A percentile compares a stretch with the other conserved stretches of the same genome.
phyloP scores from a whole-genome alignment of 106 monocot genomes.

The Allium sativum region DNA sequence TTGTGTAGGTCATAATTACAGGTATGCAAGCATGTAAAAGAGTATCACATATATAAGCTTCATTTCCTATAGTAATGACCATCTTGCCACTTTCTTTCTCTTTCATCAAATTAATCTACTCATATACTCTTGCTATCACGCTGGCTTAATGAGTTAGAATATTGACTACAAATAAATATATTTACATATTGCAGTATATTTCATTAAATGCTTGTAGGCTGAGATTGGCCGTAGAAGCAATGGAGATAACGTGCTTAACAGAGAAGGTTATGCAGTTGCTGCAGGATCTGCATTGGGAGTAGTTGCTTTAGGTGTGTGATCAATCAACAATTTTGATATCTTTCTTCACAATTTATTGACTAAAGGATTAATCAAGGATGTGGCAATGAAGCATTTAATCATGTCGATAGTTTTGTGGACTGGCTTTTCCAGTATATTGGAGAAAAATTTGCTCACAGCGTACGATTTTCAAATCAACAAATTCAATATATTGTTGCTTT shows the following conservation, averaged over 20 bases:
- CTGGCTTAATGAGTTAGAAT: too few species aligned
- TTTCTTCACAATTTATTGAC: background rate
- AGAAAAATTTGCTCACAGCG: slow-evolving; percentile 33
- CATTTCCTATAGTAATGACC: too few species aligned
- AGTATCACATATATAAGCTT: too few species aligned
- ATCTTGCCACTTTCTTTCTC: background rate
- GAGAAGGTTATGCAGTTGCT: slow-evolving; percentile 99
- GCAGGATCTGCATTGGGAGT: slow-evolving; percentile 93
- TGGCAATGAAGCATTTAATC: slow-evolving; percentile 65
- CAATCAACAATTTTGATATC: too few species aligned
- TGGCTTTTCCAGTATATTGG: slow-evolving; percentile 73
- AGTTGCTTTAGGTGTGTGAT: slow-evolving; percentile 67
- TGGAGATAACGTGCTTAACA: slow-evolving; percentile 96
- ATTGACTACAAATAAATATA: too few species aligned
- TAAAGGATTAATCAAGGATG: slow-evolving; percentile 28
- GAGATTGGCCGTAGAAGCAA: slow-evolving; percentile 97
- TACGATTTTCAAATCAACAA: too few species aligned
- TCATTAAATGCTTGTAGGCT: slow-evolving; percentile 33
- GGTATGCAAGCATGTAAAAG: too few species aligned
- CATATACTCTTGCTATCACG: background rate
- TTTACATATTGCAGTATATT: background rate
- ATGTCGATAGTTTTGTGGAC: slow-evolving; percentile 71
- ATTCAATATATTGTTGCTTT: too few species aligned
- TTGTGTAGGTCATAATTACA: too few species aligned
- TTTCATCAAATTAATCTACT: background rate